Evolutionary conservation across 225 moss, liverwort and hornwort species (phyloP).

Genomic region (Physcomitrium patens): DNA sequence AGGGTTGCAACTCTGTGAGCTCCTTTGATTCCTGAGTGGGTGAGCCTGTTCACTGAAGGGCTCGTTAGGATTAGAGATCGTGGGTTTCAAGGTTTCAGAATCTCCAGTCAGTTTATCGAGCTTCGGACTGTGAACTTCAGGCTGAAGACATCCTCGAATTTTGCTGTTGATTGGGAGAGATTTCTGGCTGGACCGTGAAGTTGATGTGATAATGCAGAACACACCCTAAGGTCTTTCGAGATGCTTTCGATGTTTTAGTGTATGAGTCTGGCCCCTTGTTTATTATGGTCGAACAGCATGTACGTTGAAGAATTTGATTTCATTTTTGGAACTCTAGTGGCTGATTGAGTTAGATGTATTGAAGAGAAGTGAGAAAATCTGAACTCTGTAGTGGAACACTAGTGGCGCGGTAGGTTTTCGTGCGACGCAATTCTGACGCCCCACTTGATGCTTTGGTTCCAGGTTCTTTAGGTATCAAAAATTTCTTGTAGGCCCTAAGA

Average conservation of each 20-base stretch:
- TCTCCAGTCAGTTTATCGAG: not conserved
- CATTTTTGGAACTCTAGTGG: not conserved
- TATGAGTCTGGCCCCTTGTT: not conserved
- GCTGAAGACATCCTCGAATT: not conserved
- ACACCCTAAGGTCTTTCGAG: not conserved
- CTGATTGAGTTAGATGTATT: not conserved
- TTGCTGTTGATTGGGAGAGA: not conserved
- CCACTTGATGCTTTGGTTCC: constrained; percentile 4
- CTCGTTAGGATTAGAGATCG: not conserved
- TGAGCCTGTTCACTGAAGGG: not conserved
- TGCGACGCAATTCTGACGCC: not conserved
- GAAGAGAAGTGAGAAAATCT: not conserved
- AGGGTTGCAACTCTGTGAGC: constrained; percentile 1
- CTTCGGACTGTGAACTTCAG: not conserved
- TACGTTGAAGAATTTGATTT: not conserved
- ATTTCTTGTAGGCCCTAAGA: not conserved
- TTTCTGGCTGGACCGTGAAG: constrained; percentile 1
- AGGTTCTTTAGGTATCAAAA: not conserved
- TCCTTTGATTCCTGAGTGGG: not conserved
- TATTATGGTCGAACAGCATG: not conserved
- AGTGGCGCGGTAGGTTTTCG: not conserved
- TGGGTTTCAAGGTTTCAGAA: not conserved
- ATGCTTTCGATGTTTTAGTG: not conserved
- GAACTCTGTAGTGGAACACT: not conserved
- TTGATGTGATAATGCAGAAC: not conserved